A percentile compares a stretch with the other conserved stretches of the same genome.
Evolutionary conservation across 495 filamentous ascomycete genomes (phyloP).

Genomic region (Penicillium goetzii): DNA sequence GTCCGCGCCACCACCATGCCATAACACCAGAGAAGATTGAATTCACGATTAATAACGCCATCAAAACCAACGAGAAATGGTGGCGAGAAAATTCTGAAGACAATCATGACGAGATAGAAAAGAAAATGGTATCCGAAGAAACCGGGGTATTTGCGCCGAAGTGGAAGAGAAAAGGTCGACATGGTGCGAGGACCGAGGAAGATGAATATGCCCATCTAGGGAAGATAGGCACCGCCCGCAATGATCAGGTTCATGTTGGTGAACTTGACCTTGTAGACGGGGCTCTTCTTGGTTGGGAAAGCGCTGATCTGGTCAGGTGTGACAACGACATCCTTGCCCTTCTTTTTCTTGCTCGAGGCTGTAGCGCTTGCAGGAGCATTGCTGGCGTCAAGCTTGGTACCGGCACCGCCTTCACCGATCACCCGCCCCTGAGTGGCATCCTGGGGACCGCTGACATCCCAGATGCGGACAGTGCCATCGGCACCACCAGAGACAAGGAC

Average conservation of each 20-base stretch:
- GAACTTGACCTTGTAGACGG: slow-evolving; percentile 90
- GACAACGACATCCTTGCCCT: slow-evolving; percentile 85
- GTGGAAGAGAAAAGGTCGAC: slow-evolving; percentile 9
- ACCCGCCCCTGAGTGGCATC: slow-evolving; percentile 60
- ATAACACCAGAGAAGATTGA: slow-evolving; percentile 7
- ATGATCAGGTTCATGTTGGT: slow-evolving; percentile 91
- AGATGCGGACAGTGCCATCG: slow-evolving; percentile 90
- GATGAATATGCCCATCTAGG: slow-evolving; percentile 31
- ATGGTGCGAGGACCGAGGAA: not conserved
- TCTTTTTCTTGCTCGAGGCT: slow-evolving; percentile 62
- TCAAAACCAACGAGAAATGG: slow-evolving; percentile 12
- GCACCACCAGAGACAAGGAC: slow-evolving; percentile 86
- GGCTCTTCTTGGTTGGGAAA: slow-evolving; percentile 93
- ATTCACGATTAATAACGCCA: slow-evolving; percentile 15
- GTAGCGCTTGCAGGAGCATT: slow-evolving; percentile 44
- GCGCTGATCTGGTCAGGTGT: slow-evolving; percentile 91
- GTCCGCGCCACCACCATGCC: slow-evolving; percentile 5
- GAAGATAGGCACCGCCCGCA: slow-evolving; percentile 82
- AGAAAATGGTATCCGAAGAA: slow-evolving; percentile 19
- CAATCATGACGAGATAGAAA: slow-evolving; percentile 18
- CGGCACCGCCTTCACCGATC: slow-evolving; percentile 56
- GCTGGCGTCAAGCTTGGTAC: slow-evolving; percentile 56
- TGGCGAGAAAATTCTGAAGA: slow-evolving; percentile 3
- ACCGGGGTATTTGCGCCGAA: slow-evolving; percentile 39
- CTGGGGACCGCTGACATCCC: slow-evolving; percentile 78